Conservation (phyloP, 169 alveolate genomes). For the Sarcocystis neurona region DNA sequence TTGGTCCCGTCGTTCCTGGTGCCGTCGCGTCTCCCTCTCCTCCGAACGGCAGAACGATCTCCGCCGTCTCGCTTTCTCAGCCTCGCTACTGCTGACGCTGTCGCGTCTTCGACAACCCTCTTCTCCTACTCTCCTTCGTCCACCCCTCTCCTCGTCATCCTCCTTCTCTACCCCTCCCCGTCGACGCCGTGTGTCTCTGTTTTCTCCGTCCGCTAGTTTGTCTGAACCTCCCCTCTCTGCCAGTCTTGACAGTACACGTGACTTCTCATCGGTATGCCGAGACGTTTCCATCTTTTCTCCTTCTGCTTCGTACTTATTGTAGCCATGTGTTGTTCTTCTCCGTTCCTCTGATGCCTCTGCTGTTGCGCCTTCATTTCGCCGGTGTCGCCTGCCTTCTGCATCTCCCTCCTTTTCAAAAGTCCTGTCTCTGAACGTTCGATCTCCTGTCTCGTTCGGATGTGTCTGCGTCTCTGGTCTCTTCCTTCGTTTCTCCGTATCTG, state of each 20-base stretch:
- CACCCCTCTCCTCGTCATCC: neutral
- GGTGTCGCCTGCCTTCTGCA: neutral
- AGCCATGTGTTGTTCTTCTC: neutral
- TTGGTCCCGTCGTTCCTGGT: neutral
- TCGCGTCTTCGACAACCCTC: neutral
- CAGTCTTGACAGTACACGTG: neutral
- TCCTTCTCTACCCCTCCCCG: neutral
- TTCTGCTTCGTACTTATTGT: neutral
- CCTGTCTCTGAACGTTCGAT: neutral
- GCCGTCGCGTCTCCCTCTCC: neutral
- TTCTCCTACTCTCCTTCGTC: neutral
- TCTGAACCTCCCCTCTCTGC: neutral
- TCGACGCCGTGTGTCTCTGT: neutral
- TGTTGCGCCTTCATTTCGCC: neutral
- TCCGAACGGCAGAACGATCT: neutral
- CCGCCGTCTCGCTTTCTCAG: neutral
- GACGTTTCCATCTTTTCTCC: neutral
- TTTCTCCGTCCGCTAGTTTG: neutral
- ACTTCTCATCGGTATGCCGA: neutral
- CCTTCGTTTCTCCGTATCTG: conserved; percentile 18
- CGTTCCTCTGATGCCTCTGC: neutral
- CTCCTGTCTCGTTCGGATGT: neutral
- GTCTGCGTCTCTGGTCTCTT: neutral
- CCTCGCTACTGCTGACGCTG: neutral
- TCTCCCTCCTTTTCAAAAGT: neutral